Base-by-base conservation (phyloP, 208 protist genomes). In the Trichomonas tenax region DNA sequence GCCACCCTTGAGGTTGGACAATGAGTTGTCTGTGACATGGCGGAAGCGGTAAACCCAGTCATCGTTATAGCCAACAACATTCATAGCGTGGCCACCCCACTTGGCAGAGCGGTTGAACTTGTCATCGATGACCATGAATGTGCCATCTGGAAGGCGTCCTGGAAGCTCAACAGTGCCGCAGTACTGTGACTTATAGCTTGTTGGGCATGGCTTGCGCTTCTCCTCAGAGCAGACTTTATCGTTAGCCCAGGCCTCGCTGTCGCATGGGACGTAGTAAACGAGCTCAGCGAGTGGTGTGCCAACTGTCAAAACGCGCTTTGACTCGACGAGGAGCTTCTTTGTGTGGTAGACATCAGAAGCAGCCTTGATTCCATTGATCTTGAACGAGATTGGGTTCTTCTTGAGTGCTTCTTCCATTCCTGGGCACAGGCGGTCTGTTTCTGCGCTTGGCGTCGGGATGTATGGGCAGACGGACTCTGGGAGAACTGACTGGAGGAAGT, bases 11-110 rank as follows among this genome's bases (percentile, higher is more conserved):
- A 51, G 14, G 15, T 23, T 93, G 23, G 44, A 3, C 6, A 51
- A 26, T 8, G 17, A 34, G 38, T 51, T 51, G 0, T 34, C 21
- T 41, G 86, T 41, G n/a, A 38, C 6, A 10, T 93, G 17, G 26
- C 86, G 40, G 44, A 49, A 49, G 3, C 34, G 9, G 45, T 93
- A 51, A 38, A 93, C 40, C 40, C 40, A 93, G 8, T 93, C 86
- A 93, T 93, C 86, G 26, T 93, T 93, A 58, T 93, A 93, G 34
- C 44, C 86, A 36, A 93, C 44, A 58, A 93, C 26, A 51, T 93
- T 93, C n/a, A 93, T 93, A 48, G 23, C 86, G 44, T 93, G 86
- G 44, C n/a, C 86, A 26, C 86, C 44, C 6, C 15, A 14, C 15
- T 51, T 51, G 40, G 15, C 44, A n/a, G 45, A 34, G 31, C 44